Conservation (phyloP, 2,329 filamentous ascomycete species). For the Xylaria sp. region DNA sequence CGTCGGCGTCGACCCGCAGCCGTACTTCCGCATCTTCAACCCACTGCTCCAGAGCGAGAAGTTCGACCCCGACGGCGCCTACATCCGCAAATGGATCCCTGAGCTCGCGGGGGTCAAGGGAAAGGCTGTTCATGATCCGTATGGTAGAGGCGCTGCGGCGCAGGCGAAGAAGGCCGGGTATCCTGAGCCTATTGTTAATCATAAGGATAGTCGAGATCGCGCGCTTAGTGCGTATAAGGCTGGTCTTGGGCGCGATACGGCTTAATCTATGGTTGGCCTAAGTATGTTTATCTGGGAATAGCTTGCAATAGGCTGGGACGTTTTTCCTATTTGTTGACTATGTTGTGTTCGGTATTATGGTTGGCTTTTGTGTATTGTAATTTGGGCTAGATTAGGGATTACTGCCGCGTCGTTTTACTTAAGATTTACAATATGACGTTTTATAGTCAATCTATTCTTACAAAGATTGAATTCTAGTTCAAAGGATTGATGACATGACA, state of each 20-base stretch:
- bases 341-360: neutral
- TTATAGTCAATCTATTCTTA: neutral
- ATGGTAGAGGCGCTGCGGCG: constrained; percentile 69
- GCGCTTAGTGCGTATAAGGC: constrained; percentile 78
- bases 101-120: constrained; percentile 74
- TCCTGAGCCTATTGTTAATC: constrained; percentile 78
- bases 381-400: neutral
- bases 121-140: constrained; percentile 84
- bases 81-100: constrained; percentile 84
- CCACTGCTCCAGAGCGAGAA: constrained; percentile 86
- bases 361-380: neutral
- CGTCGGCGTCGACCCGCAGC: constrained; percentile 80
- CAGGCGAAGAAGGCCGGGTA: constrained; percentile 76
- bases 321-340: neutral
- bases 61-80: constrained; percentile 81
- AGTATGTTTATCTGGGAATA: neutral
- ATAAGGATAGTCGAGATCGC: constrained; percentile 74
- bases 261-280: constrained; percentile 29
- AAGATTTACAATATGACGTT: too few species aligned
- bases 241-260: constrained; percentile 64
- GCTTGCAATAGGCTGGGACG: neutral
- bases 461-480: neutral
- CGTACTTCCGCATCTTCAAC: constrained; percentile 93
- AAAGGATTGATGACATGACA: neutral
- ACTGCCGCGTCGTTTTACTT: neutral